phyloP scores from a whole-genome alignment of 345 rosid species.

The Trapa bicornis region DNA sequence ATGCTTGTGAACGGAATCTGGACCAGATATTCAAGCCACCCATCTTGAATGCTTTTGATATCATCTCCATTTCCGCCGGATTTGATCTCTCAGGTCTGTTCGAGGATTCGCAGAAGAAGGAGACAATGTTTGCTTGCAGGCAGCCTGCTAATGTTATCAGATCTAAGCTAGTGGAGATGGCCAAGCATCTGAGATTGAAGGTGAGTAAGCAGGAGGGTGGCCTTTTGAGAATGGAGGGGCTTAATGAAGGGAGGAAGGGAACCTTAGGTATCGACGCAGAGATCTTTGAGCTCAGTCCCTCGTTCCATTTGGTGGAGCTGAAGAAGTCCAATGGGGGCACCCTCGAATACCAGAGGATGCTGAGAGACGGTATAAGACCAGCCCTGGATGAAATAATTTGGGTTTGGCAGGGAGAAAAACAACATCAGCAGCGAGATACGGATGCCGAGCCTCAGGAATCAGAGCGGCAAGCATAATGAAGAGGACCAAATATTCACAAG shows the following conservation, averaged over 20 bases:
- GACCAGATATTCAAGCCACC: conserved; percentile 26
- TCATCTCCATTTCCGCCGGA: conserved; percentile 58
- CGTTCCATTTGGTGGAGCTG: conserved; percentile 68
- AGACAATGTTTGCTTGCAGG: conserved; percentile 55
- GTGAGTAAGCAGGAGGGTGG: conserved; percentile 59
- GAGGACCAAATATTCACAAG: not conserved
- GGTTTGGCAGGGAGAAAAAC: conserved; percentile 77
- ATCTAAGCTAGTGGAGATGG: conserved; percentile 55
- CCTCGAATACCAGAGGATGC: conserved; percentile 48
- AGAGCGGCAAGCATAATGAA: not conserved
- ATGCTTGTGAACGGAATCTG: conserved; percentile 16
- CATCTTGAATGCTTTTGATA: conserved; percentile 56
- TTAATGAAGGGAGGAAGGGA: conserved; percentile 64
- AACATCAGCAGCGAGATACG: conserved; percentile 11
- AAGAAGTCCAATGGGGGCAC: conserved; percentile 71
- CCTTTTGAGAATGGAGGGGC: conserved; percentile 49
- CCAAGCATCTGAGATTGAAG: conserved; percentile 39
- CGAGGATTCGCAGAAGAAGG: conserved; percentile 29
- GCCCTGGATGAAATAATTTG: conserved; percentile 65
- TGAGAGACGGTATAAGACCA: conserved; percentile 53
- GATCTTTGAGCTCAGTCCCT: conserved; percentile 58
- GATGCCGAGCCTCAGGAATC: not conserved
- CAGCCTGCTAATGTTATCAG: conserved; percentile 58
- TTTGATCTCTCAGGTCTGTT: conserved; percentile 69
- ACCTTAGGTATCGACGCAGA: conserved; percentile 54